These are phyloP conservation scores for Cladosporium velox DNA, from an alignment of 2,329 filamentous ascomycete genomes.

Conservation along the genomic window DNA sequence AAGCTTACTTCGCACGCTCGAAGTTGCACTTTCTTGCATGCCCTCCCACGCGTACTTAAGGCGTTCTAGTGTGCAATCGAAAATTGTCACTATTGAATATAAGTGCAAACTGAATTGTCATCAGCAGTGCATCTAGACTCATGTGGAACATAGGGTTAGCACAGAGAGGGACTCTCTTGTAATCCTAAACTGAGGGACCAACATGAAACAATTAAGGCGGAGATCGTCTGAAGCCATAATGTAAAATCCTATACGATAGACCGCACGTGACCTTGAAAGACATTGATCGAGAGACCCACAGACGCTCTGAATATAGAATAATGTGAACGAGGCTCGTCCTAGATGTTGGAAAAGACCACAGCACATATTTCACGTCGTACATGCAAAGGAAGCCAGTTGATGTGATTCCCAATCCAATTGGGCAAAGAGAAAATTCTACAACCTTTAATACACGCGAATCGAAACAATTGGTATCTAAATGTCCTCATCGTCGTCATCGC, in stretches of 20 bases:
- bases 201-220: neutral
- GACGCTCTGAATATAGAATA: too few species aligned
- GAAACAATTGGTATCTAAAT: conserved; percentile 17
- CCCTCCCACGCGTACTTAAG: neutral
- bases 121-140: neutral
- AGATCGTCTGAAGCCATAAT: too few species aligned
- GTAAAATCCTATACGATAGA: too few species aligned
- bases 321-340: neutral
- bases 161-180: neutral
- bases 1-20: neutral
- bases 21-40: neutral
- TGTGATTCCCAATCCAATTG: neutral
- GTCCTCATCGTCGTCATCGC: conserved; percentile 30
- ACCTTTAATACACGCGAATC: conserved; percentile 2
- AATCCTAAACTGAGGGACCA: neutral
- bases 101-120: neutral
- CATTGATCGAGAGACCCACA: too few species aligned
- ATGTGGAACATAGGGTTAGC: neutral
- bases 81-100: neutral
- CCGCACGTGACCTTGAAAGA: too few species aligned
- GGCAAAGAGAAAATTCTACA: neutral
- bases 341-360: neutral
- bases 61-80: too few species aligned
- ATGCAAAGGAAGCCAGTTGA: neutral
- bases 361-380: neutral